Evolutionary conservation across 768 basidiomycete genomes (phyloP).

Genomic region (Suillus ampliporus): DNA sequence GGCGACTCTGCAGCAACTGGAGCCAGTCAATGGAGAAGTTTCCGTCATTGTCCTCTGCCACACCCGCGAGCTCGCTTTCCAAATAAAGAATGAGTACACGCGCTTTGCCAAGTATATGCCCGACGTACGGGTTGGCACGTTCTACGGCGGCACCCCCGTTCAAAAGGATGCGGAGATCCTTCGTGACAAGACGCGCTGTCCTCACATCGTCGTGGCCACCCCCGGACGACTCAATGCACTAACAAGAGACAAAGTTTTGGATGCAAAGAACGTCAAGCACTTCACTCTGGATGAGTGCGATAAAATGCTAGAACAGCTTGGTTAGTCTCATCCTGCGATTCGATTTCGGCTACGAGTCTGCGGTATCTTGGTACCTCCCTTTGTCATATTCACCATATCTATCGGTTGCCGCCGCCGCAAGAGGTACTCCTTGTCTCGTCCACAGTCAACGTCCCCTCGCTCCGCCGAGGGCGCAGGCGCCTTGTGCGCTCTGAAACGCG

Average conservation of each 20-base stretch:
- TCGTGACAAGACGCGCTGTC: constrained; percentile 96
- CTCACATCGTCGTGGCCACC: constrained; percentile 98
- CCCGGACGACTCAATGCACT: constrained; percentile 97
- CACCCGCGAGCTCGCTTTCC: constrained; percentile 98
- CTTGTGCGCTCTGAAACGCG: constrained; percentile 44
- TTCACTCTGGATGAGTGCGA: constrained; percentile 99
- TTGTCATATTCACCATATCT: constrained; percentile 53
- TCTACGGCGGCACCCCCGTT: constrained; percentile 96
- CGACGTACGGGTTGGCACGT: constrained; percentile 94
- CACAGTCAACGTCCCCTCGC: constrained; percentile 45
- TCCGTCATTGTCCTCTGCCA: constrained; percentile 98
- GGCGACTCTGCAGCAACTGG: constrained; percentile 96
- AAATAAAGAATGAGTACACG: constrained; percentile 99
- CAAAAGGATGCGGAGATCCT: constrained; percentile 92
- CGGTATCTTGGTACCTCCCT: constrained; percentile 49
- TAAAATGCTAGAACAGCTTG: constrained; percentile 99
- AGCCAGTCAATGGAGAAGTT: constrained; percentile 97
- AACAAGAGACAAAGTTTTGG: constrained; percentile 92
- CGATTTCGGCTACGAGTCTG: constrained; percentile 68
- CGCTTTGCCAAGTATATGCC: constrained; percentile 99
- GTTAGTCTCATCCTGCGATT: constrained; percentile 80
- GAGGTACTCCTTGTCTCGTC: constrained; percentile 44
- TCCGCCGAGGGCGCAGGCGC: constrained; percentile 43
- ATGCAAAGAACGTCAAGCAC: constrained; percentile 97
- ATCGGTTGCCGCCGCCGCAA: constrained; percentile 39